Base-by-base conservation (phyloP, 2,329 filamentous ascomycete genomes). In the Cladosporium sp. region DNA sequence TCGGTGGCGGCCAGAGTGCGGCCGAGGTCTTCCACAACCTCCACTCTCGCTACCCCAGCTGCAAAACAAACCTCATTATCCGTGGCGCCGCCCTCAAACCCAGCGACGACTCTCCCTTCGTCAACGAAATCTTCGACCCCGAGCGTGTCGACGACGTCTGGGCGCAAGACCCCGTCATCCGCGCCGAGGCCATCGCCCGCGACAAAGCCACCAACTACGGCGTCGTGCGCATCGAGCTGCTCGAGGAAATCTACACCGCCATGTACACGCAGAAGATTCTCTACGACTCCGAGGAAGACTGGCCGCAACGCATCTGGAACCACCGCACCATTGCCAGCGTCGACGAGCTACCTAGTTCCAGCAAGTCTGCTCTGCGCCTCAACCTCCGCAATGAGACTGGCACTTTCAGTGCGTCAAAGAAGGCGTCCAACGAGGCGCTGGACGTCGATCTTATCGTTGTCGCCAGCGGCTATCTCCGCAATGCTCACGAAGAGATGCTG, bases 41-140 rank as follows among this genome's bases (percentile, higher is more conserved):
- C 51, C 88, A 93, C 68, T 82, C 79, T 39, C 79, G 90, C 49
- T 97, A 95, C 72, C 92, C 92, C 39, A 92, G 93, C 71, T 86
- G 89, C 28, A 82, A 84, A 66, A 92, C 92, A 0, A 84, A 80
- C 37, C 76, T 99, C 59, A 78, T 97, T 60, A 93, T 96, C 80
- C 87, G 90, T 66, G 87, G 88, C 42, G 85, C 91, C 63, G 92
- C 93, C 59, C 76, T 99, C 61, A 86, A 89, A 66, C 93, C 93
- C 1, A 96, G 91, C 70, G 93, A 99, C 71, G 94, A 97, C 73
- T 96, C 91, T 56, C 94, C 93, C 17, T 97, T 97, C 68, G 92
- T 97, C 67, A 97, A 97, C 74, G 92, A 94, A 69, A 90, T 97
- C 70, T 97, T 97, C 80, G 92, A 97, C 76, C 93, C 93, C 1